Percentiles rank a stretch among this genome's conserved stretches.
phyloP scores from a whole-genome alignment of 2,329 filamentous ascomycete genomes.

The Fusarium guadeloupense region DNA sequence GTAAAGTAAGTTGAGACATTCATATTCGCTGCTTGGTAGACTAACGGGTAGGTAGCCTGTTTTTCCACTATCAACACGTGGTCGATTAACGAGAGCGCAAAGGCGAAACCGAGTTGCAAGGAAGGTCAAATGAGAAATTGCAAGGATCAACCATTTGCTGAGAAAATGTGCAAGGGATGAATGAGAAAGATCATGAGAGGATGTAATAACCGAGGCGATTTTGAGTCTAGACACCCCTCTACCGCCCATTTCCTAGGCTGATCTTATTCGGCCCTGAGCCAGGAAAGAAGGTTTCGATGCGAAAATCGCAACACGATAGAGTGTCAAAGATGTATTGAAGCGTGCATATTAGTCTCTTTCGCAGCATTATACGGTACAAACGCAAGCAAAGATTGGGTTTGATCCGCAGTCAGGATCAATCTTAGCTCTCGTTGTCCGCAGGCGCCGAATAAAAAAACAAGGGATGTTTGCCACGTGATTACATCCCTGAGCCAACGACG shows the following conservation, averaged over 20 bases:
- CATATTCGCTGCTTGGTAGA: not conserved
- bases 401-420: not conserved
- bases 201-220: constrained; percentile 21
- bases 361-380: not conserved
- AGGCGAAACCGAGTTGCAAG: not conserved
- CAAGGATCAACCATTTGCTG: not conserved
- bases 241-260: not conserved
- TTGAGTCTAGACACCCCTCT: constrained; percentile 4
- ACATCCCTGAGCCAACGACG: constrained; percentile 21
- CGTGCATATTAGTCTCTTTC: not conserved
- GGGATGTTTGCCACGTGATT: constrained; percentile 24
- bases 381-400: not conserved
- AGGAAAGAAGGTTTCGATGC: constrained; percentile 7
- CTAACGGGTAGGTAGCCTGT: constrained; percentile 4
- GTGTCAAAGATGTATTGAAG: not conserved
- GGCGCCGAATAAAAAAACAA: not conserved
- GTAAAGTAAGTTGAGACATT: not conserved
- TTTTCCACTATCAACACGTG: not conserved
- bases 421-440: not conserved
- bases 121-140: not conserved
- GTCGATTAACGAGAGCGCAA: not conserved
- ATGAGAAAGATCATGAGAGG: constrained; percentile 11
- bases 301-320: constrained; percentile 7
- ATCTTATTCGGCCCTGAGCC: not conserved
- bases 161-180: constrained; percentile 4